A percentile compares a stretch with the other conserved stretches of the same genome.
These are phyloP conservation scores for Torulaspora globosa DNA, from an alignment of 1,139 yeast genomes.

Conservation along the genomic window DNA sequence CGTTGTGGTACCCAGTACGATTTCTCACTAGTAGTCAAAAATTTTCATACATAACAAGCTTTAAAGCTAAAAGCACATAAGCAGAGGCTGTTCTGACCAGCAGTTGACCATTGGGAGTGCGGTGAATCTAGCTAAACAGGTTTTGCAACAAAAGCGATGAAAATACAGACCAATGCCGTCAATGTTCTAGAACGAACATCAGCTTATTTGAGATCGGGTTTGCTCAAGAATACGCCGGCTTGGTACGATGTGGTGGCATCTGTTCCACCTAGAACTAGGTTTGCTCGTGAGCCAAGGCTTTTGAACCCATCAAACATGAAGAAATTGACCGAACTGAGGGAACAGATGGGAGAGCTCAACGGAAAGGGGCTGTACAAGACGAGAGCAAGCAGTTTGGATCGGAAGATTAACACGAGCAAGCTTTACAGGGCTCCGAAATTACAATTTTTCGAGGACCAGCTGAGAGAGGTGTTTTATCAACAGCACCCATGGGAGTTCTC, in stretches of 20 bases:
- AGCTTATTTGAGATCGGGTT: constrained; percentile 61
- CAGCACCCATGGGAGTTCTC: constrained; percentile 99
- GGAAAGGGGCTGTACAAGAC: constrained; percentile 46
- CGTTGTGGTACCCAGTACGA: neutral
- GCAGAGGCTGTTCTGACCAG: neutral
- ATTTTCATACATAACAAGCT: neutral
- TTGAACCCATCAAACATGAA: constrained; percentile 37
- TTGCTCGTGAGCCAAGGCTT: constrained; percentile 46
- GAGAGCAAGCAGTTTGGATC: constrained; percentile 39
- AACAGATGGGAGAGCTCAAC: constrained; percentile 16
- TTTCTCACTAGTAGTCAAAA: neutral
- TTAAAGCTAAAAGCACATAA: neutral
- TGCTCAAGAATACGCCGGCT: constrained; percentile 65
- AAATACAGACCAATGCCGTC: constrained; percentile 62
- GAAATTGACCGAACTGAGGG: constrained; percentile 18
- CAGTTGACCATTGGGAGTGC: neutral
- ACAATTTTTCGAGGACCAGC: constrained; percentile 71
- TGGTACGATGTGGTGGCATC: constrained; percentile 84
- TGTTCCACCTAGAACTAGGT: constrained; percentile 69
- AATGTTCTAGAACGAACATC: constrained; percentile 75
- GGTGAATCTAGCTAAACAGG: neutral
- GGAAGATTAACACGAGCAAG: constrained; percentile 36
- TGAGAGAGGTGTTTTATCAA: constrained; percentile 74
- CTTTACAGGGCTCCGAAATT: constrained; percentile 60
- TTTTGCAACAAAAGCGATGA: constrained; percentile 43